These are phyloP conservation scores for Aureobasidium sp. DNA, from an alignment of 2,329 filamentous ascomycete genomes.

Conservation along the genomic window DNA sequence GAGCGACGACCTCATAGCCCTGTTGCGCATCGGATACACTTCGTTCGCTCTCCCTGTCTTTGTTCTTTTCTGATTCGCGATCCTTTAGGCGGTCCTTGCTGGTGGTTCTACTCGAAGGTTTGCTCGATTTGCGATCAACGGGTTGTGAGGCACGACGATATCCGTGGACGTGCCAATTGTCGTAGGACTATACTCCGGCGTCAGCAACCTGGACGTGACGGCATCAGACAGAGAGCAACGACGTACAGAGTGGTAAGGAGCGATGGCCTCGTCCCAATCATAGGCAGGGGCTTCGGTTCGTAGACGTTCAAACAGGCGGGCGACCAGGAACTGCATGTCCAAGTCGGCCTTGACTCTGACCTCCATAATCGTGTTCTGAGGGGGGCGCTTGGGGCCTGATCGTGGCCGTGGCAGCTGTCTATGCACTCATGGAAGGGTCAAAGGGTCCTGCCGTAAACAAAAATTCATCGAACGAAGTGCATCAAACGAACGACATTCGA, in stretches of 20 bases:
- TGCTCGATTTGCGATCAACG: constrained; percentile 15
- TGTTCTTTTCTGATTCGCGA: background rate
- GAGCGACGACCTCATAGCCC: constrained; percentile 59
- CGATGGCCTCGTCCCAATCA: constrained; percentile 31
- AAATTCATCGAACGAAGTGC: background rate
- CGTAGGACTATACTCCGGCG: constrained; percentile 57
- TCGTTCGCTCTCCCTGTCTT: constrained; percentile 2
- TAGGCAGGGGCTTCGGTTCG: constrained; percentile 29
- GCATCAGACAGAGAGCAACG: background rate
- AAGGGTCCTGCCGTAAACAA: background rate
- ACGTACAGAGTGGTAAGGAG: constrained; percentile 41
- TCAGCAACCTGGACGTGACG: background rate
- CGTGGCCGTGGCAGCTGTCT: constrained; percentile 9
- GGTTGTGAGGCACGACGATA: constrained; percentile 21
- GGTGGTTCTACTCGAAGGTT: background rate
- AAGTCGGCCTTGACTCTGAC: constrained; percentile 14
- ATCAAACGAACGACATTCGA: background rate
- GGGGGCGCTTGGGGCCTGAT: background rate
- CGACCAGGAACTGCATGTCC: constrained; percentile 15
- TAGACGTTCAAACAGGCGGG: constrained; percentile 29
- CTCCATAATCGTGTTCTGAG: constrained; percentile 15
- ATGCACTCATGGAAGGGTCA: background rate
- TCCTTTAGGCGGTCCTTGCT: constrained; percentile 8
- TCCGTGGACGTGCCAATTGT: constrained; percentile 65
- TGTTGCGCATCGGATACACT: background rate